Evolutionary conservation across 441 rosid species (phyloP).

Genomic region (Geranium incanum): DNA sequence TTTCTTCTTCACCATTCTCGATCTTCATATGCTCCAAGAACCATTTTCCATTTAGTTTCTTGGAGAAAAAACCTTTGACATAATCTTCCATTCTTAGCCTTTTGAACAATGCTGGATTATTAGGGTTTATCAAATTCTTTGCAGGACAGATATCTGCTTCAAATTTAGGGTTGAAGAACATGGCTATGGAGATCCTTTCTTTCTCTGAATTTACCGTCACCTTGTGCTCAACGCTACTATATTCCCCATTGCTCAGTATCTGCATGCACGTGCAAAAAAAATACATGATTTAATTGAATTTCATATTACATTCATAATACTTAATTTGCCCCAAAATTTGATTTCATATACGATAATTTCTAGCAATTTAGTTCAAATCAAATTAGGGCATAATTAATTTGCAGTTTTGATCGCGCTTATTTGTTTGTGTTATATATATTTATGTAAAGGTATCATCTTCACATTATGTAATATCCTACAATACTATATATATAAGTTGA

Average conservation of each 20-base stretch:
- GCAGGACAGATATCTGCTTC: slow-evolving; percentile 40
- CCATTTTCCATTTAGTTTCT: slow-evolving; percentile 25
- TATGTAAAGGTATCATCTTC: too few relatives aligned
- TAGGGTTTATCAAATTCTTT: slow-evolving; percentile 19
- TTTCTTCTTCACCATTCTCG: neutral
- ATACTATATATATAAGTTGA: too few relatives aligned
- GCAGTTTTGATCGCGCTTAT: too few relatives aligned
- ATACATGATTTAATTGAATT: too few relatives aligned
- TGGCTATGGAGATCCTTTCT: slow-evolving; percentile 30
- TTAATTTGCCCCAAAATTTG: too few relatives aligned
- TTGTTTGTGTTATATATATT: too few relatives aligned
- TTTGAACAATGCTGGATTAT: slow-evolving; percentile 30
- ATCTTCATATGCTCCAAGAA: slow-evolving; percentile 30
- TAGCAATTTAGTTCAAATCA: too few relatives aligned
- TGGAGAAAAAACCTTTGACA: slow-evolving; percentile 23
- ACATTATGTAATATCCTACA: too few relatives aligned
- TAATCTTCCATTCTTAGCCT: slow-evolving; percentile 27
- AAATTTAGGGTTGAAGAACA: slow-evolving; percentile 28
- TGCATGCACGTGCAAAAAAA: too few relatives aligned
- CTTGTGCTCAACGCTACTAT: slow-evolving; percentile 30
- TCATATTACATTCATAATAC: too few relatives aligned
- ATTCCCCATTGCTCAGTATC: slow-evolving; percentile 35
- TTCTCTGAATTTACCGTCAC: slow-evolving; percentile 21
- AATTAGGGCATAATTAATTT: too few relatives aligned
- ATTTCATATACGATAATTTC: too few relatives aligned